Evolutionary conservation across 2,329 filamentous ascomycete genomes (phyloP).

Genomic region (Colletotrichum neosansevieriae): DNA sequence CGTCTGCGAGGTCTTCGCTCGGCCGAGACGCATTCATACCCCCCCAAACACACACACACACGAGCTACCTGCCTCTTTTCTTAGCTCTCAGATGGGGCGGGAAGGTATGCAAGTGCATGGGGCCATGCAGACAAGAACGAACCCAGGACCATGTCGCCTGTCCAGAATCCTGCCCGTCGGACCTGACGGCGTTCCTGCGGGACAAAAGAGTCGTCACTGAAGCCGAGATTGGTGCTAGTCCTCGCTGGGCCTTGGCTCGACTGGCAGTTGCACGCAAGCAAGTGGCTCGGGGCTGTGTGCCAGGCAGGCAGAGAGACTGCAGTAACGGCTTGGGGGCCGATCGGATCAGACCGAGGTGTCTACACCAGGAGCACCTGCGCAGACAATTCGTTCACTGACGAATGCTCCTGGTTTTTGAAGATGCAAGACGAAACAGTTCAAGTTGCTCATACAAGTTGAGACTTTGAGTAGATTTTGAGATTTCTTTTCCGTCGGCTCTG

Average conservation of each 20-base stretch:
- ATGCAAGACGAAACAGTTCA: not conserved
- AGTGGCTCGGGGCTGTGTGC: conserved; percentile 3
- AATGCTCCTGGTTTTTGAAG: not conserved
- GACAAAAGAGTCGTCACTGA: not conserved
- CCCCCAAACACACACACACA: not conserved
- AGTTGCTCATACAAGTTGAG: not conserved
- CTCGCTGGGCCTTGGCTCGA: not conserved
- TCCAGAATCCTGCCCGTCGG: conserved; percentile 1
- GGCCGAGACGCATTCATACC: conserved; percentile 18
- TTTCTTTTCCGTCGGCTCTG: conserved; percentile 18
- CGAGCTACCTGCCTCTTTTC: not conserved
- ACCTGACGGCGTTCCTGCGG: not conserved
- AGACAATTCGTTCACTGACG: not conserved
- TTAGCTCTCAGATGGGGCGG: not conserved
- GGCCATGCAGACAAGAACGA: not conserved
- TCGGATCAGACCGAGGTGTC: conserved; percentile 29
- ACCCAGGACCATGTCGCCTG: conserved; percentile 22
- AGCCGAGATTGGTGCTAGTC: not conserved
- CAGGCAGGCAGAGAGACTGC: conserved; percentile 14
- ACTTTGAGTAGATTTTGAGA: not conserved
- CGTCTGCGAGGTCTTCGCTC: not conserved
- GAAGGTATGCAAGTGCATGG: conserved; percentile 3
- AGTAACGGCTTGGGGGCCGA: conserved; percentile 17
- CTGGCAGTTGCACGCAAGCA: not conserved
- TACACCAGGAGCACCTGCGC: not conserved